Evolutionary conservation across 768 basidiomycete genomes (phyloP).

Genomic region (Hypholoma fasciculare): DNA sequence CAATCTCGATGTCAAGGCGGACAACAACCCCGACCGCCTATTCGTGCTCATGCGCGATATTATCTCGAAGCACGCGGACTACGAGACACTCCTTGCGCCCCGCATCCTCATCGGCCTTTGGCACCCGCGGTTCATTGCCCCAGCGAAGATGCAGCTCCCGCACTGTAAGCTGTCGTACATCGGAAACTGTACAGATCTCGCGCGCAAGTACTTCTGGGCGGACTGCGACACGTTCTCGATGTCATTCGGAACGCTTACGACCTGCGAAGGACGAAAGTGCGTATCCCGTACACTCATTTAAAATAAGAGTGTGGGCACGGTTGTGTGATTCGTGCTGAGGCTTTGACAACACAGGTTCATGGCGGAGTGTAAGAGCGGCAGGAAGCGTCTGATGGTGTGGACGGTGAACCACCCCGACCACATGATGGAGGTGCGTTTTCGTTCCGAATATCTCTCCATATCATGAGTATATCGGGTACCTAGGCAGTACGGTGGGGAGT

Average conservation of each 20-base stretch:
- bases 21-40: conserved; percentile 84
- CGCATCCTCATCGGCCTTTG: conserved; percentile 81
- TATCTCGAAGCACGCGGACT: conserved; percentile 63
- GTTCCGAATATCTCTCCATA: not conserved
- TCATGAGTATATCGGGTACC: conserved; percentile 1
- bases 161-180: conserved; percentile 87
- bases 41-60: conserved; percentile 75
- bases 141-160: conserved; percentile 76
- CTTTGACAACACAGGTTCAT: conserved; percentile 57
- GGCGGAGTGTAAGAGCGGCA: conserved; percentile 70
- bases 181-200: conserved; percentile 67
- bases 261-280: conserved; percentile 69
- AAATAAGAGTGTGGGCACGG: not conserved
- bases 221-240: conserved; percentile 87
- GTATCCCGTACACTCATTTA: conserved; percentile 22
- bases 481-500: conserved; percentile 81
- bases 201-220: conserved; percentile 88
- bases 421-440: conserved; percentile 78
- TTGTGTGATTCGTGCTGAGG: not conserved
- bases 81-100: conserved; percentile 77
- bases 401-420: conserved; percentile 89
- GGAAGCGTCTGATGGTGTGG: conserved; percentile 92
- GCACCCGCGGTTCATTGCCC: conserved; percentile 87
- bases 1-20: conserved; percentile 92
- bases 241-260: conserved; percentile 68